phyloP scores from a whole-genome alignment of 202 grass and related monocot genomes.

The Elaeis oleifera region DNA sequence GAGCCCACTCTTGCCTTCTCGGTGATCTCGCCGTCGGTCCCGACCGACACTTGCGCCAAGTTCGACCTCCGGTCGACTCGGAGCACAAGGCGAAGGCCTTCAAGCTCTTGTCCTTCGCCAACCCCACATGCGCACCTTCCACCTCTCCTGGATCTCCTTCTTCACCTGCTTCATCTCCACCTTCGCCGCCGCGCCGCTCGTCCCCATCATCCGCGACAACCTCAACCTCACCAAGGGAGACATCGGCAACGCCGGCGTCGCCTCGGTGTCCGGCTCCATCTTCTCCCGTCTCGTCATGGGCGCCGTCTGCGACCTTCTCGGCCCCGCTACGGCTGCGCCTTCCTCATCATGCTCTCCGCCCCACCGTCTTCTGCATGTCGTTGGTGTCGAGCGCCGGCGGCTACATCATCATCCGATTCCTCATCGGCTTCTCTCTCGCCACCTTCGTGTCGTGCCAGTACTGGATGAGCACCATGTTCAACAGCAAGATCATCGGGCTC shows the following conservation, averaged over 20 bases:
- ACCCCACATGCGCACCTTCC: slow-evolving; percentile 77
- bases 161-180: slow-evolving; percentile 78
- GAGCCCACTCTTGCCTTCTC: slow-evolving; percentile 12
- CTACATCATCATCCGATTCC: slow-evolving; percentile 55
- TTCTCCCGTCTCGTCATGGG: slow-evolving; percentile 75
- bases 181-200: slow-evolving; percentile 64
- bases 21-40: neutral
- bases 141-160: slow-evolving; percentile 70
- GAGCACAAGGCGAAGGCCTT: slow-evolving; percentile 82
- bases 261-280: slow-evolving; percentile 66
- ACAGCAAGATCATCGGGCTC: slow-evolving; percentile 63
- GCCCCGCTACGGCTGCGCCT: slow-evolving; percentile 62
- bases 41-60: neutral
- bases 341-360: slow-evolving; percentile 62
- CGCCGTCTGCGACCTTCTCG: slow-evolving; percentile 54
- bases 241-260: slow-evolving; percentile 68
- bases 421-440: slow-evolving; percentile 70
- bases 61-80: slow-evolving; percentile 61
- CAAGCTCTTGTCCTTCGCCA: slow-evolving; percentile 53
- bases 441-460: slow-evolving; percentile 88
- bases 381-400: slow-evolving; percentile 38
- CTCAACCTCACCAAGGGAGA: slow-evolving; percentile 59
- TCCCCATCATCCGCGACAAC: slow-evolving; percentile 79
- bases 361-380: slow-evolving; percentile 68
- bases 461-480: slow-evolving; percentile 98